These are phyloP conservation scores for Inga laurina DNA, from an alignment of 306 rosid genomes.

Conservation along the genomic window DNA sequence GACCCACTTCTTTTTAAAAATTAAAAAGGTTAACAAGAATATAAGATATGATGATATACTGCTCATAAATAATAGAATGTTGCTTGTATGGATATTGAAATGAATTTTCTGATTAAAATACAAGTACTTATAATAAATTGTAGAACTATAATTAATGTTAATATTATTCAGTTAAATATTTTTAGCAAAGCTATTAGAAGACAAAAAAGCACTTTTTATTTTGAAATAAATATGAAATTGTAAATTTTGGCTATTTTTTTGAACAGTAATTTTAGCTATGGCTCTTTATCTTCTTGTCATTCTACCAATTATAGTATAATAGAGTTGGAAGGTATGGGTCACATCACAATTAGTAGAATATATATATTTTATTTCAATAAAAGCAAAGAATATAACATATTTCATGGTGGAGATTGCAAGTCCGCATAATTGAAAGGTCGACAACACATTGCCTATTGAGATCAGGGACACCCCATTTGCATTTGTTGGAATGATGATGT, in stretches of 20 bases:
- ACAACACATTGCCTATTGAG: background rate
- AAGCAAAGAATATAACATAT: background rate
- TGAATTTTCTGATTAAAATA: background rate
- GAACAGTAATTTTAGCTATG: too few relatives aligned
- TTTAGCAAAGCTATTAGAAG: background rate
- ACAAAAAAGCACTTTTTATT: background rate
- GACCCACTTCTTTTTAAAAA: background rate
- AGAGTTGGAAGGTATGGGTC: background rate
- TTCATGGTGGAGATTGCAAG: background rate
- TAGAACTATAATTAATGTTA: too few relatives aligned
- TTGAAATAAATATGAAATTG: background rate
- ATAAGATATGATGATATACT: too few relatives aligned
- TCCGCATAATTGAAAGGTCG: background rate
- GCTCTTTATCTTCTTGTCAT: background rate
- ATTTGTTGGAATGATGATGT: background rate
- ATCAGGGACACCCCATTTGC: constrained; percentile 2
- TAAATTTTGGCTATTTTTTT: background rate
- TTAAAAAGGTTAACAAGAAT: background rate
- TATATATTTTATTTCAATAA: background rate
- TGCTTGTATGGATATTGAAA: background rate
- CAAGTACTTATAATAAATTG: background rate
- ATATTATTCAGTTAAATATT: background rate
- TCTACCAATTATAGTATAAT: background rate
- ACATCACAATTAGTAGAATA: background rate
- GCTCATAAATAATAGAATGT: too few relatives aligned